Base-by-base conservation (phyloP, 73 alveolate species). In the Urostyla sp. region DNA sequence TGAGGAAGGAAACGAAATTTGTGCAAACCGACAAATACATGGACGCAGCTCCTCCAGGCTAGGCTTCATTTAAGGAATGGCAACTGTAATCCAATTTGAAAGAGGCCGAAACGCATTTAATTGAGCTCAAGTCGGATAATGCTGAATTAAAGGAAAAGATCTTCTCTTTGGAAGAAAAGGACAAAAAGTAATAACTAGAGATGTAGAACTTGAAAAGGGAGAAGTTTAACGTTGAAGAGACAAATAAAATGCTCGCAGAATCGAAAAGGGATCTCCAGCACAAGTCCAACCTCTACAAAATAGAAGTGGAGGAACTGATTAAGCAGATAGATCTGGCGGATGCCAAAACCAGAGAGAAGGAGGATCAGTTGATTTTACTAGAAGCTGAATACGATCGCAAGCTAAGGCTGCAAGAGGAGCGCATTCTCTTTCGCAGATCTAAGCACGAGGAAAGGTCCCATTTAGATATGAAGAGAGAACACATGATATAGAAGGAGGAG, bases 281-380 rank as follows among this genome's bases (percentile, higher is more conserved):
- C 24, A 67, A 87, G 44, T 51, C 13, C 32, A 86, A 72, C 46
- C 72, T 87, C 31, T 74, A 77, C 40, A 80, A 79, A 46, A 67
- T 87, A 5, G 95, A 87, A 37, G 74, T 63, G 2, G 95, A 87
- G 44, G 95, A 76, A 34, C 76, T 79, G 3, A 72, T 82, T n/a
- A 80, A 78, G 61, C 87, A 87, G 72, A 84, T 87, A 2, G 95
- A 87, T 51, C 48, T 72, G 15, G 90, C 91, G 0, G 95, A 88
- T 50, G 67, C 87, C 28, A 80, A 86, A 63, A 84, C 89, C 48
- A 44, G 75, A 27, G 80, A 76, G 20, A 72, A 73, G 44, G 95
- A 88, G 30, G 95, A 75, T 53, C 92, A 88, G 34, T 27, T 73
- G 10, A 69, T 34, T n/a, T 78, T 66, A 23, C 35, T 77, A 4